A percentile compares a stretch with the other conserved stretches of the same genome.
Conservation (phyloP, 495 filamentous ascomycete genomes). For the Aspergillus bertholletiae region DNA sequence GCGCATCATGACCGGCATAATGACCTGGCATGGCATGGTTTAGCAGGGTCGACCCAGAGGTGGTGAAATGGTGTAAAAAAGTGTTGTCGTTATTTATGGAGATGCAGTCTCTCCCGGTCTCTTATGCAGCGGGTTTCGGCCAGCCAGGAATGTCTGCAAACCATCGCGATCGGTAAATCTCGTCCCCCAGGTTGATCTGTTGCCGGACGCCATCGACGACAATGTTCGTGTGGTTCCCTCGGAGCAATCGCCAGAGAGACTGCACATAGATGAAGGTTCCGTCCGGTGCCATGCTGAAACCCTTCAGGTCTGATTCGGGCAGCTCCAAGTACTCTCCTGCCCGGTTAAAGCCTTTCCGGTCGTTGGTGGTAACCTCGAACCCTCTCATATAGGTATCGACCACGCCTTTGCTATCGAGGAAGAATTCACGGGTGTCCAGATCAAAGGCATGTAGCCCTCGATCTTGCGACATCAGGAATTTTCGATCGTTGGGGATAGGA, state of each 20-base stretch:
- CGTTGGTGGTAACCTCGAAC: conserved; percentile 24
- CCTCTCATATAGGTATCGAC: conserved; percentile 22
- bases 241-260: conserved; percentile 21
- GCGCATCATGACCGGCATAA: neutral
- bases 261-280: conserved; percentile 26
- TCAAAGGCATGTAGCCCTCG: conserved; percentile 24
- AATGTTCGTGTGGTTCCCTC: conserved; percentile 24
- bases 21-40: neutral
- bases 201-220: conserved; percentile 17
- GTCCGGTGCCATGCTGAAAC: conserved; percentile 26
- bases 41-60: too few relatives aligned
- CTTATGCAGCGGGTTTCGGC: conserved; percentile 16
- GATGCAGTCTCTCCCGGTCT: neutral
- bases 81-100: too few relatives aligned
- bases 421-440: conserved; percentile 15
- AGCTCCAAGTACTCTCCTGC: conserved; percentile 19
- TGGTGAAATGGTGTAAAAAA: too few relatives aligned
- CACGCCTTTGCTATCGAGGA: conserved; percentile 11
- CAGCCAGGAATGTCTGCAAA: conserved; percentile 28
- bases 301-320: conserved; percentile 25
- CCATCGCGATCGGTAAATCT: conserved; percentile 30
- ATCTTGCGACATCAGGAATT: conserved; percentile 25
- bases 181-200: conserved; percentile 22
- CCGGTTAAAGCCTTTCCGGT: conserved; percentile 22
- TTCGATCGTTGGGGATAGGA: conserved; percentile 23